Evolutionary conservation across 2,329 filamentous ascomycete genomes (phyloP).

Genomic region (Leptographium wingfieldii): DNA sequence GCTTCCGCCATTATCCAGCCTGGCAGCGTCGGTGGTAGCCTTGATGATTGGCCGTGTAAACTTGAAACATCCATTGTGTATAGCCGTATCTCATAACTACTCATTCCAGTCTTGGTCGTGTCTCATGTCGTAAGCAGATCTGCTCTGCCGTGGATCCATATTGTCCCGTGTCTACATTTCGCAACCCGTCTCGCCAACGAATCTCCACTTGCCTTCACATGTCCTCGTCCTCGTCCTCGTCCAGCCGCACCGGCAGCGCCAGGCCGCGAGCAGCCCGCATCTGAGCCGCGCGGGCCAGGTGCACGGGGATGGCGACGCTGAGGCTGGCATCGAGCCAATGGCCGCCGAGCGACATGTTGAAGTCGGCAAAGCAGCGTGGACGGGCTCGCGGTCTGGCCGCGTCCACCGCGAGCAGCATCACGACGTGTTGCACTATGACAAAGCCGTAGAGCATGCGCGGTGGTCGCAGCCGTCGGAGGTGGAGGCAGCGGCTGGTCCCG

Average conservation of each 20-base stretch:
- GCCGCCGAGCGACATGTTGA: constrained; percentile 20
- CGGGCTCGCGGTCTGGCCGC: constrained; percentile 12
- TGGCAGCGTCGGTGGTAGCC: not conserved
- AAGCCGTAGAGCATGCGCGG: constrained; percentile 25
- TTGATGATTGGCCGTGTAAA: too few relatives aligned
- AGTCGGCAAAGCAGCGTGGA: constrained; percentile 19
- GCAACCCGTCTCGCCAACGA: too few relatives aligned
- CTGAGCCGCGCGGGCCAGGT: constrained; percentile 18
- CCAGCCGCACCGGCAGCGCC: constrained; percentile 4
- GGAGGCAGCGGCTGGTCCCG: not conserved
- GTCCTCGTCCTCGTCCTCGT: constrained; percentile 7
- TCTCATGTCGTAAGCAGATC: too few relatives aligned
- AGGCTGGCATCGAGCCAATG: constrained; percentile 24
- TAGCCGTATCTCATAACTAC: too few relatives aligned
- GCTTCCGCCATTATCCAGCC: constrained; percentile 12
- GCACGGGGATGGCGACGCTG: constrained; percentile 22
- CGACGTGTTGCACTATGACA: constrained; percentile 38
- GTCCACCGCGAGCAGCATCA: constrained; percentile 31
- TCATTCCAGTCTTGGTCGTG: too few relatives aligned
- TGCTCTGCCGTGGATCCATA: too few relatives aligned
- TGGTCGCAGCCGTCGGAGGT: constrained; percentile 4
- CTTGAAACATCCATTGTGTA: too few relatives aligned
- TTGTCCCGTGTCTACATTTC: not conserved
- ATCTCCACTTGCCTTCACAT: not conserved
- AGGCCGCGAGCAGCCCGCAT: constrained; percentile 8